These are phyloP conservation scores for Pythium phragmitis DNA, from an alignment of 352 stramenopile species.

Conservation along the genomic window DNA sequence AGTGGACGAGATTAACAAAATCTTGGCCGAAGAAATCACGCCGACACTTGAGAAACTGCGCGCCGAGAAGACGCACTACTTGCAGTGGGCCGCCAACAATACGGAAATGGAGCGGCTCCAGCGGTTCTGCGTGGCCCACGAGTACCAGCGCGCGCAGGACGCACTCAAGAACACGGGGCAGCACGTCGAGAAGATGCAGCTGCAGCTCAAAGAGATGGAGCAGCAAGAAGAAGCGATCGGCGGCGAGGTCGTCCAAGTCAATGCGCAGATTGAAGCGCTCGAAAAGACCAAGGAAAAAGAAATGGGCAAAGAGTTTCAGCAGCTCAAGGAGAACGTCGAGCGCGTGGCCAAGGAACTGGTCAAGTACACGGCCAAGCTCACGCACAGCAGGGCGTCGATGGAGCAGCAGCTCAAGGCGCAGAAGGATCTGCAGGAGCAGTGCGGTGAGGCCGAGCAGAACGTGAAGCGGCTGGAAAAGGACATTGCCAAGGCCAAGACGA, in stretches of 20 bases:
- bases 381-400: constrained; percentile 70
- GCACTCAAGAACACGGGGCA: constrained; percentile 85
- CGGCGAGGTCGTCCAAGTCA: constrained; percentile 85
- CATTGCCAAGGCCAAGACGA: constrained; percentile 72
- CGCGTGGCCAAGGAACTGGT: constrained; percentile 79
- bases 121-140: constrained; percentile 96
- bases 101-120: constrained; percentile 97
- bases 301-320: constrained; percentile 83
- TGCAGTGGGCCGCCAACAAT: constrained; percentile 98
- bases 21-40: constrained; percentile 98
- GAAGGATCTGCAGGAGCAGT: constrained; percentile 63
- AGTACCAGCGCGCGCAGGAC: constrained; percentile 91
- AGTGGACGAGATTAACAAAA: constrained; percentile 98
- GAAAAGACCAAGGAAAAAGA: constrained; percentile 80
- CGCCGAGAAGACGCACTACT: constrained; percentile 96
- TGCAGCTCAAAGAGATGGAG: constrained; percentile 76
- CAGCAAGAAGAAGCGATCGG: constrained; percentile 55
- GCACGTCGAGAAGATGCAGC: constrained; percentile 88
- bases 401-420: constrained; percentile 65
- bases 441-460: constrained; percentile 70
- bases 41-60: constrained; percentile 98
- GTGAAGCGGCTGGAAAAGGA: constrained; percentile 84
- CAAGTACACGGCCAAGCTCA: constrained; percentile 81
- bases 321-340: constrained; percentile 80
- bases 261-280: constrained; percentile 41